phyloP scores from a whole-genome alignment of 441 rosid species.

The Francoa sonchifolia region DNA sequence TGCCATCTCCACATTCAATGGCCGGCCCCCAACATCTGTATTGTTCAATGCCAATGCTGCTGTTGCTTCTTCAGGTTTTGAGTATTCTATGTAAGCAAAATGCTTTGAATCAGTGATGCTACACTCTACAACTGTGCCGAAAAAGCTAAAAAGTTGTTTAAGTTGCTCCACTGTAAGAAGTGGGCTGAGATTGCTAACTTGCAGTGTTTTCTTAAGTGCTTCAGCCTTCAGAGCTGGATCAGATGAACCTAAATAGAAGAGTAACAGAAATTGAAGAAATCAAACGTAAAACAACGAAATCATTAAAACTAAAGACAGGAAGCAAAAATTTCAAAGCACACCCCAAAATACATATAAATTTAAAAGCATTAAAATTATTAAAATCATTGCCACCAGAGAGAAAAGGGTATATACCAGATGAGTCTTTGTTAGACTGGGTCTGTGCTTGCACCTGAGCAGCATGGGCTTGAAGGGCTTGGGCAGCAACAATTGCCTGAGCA shows the following conservation, averaged over 20 bases:
- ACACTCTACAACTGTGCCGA: conserved; percentile 87
- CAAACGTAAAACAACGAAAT: not conserved
- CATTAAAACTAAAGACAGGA: not conserved
- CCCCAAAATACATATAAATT: not conserved
- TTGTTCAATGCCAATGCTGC: conserved; percentile 87
- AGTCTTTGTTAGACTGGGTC: conserved; percentile 52
- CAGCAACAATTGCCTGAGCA: conserved; percentile 99
- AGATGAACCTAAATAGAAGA: conserved; percentile 37
- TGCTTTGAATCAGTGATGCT: conserved; percentile 79
- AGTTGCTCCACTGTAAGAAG: conserved; percentile 86
- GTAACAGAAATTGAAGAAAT: conserved; percentile 8
- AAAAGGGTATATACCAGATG: conserved; percentile 37
- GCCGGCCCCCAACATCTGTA: conserved; percentile 92
- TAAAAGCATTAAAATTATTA: not conserved
- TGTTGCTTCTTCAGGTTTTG: conserved; percentile 85
- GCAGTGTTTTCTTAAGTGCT: conserved; percentile 67
- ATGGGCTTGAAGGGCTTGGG: conserved; percentile 98
- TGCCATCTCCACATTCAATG: conserved; percentile 92
- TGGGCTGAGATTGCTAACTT: conserved; percentile 96
- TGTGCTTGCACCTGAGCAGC: conserved; percentile 96
- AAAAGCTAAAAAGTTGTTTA: conserved; percentile 85
- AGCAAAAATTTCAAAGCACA: not conserved
- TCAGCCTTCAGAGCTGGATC: conserved; percentile 52
- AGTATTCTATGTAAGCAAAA: conserved; percentile 82
- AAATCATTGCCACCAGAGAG: too few relatives aligned